phyloP scores from a whole-genome alignment of 1,139 yeast genomes.

The Saccharomycopsis phalli region DNA sequence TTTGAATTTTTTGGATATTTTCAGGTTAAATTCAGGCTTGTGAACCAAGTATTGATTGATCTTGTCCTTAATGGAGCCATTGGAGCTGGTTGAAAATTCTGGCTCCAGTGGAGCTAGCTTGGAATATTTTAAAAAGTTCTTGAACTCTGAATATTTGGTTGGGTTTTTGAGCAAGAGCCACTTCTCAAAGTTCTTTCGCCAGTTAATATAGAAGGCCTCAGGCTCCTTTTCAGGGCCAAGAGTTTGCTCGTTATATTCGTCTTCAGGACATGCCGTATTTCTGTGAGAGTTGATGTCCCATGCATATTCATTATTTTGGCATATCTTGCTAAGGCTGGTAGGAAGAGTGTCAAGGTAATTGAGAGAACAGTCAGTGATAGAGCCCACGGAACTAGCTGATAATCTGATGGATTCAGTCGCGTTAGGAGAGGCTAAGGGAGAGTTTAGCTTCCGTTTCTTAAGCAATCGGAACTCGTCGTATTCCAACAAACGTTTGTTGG shows the following conservation, averaged over 20 bases:
- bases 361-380: conserved; percentile 15
- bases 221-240: background rate
- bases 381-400: conserved; percentile 1
- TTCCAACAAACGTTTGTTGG: background rate
- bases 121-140: conserved; percentile 23
- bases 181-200: conserved; percentile 26
- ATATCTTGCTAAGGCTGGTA: conserved; percentile 14
- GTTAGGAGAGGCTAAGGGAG: background rate
- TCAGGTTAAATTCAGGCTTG: conserved; percentile 26
- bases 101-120: background rate
- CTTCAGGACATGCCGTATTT: background rate
- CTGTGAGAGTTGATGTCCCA: conserved; percentile 1
- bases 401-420: conserved; percentile 7
- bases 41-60: conserved; percentile 22
- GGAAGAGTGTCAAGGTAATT: conserved; percentile 20
- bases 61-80: conserved; percentile 12
- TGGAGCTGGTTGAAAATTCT: background rate
- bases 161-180: conserved; percentile 28
- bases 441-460: background rate
- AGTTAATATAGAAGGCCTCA: conserved; percentile 20
- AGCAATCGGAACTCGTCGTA: background rate
- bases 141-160: conserved; percentile 25
- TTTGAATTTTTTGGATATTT: conserved; percentile 26
- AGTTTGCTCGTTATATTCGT: background rate
- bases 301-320: conserved; percentile 3